Conservation (phyloP, 2,329 filamentous ascomycete species). For the Fusarium dlaminii region DNA sequence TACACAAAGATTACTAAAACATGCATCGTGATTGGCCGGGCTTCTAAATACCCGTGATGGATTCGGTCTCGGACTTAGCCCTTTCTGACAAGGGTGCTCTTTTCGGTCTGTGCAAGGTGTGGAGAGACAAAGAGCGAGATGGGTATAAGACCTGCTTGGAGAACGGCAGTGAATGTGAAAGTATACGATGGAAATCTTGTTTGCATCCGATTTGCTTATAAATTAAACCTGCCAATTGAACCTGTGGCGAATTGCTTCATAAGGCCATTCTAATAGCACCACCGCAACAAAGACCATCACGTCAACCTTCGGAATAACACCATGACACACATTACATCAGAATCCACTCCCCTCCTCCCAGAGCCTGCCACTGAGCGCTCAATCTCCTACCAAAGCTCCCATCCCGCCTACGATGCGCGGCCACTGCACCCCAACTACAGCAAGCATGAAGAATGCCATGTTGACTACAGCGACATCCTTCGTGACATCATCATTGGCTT, state of each 20-base stretch:
- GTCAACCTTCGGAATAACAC: neutral
- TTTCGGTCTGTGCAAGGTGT: slow-evolving; percentile 14
- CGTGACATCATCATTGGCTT: slow-evolving; percentile 79
- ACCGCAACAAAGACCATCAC: neutral
- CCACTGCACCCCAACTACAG: slow-evolving; percentile 37
- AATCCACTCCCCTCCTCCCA: slow-evolving; percentile 47
- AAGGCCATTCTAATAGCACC: neutral
- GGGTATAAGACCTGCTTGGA: slow-evolving; percentile 26
- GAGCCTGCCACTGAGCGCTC: slow-evolving; percentile 45
- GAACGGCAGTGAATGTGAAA: neutral
- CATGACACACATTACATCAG: slow-evolving; percentile 42
- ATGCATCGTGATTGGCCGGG: slow-evolving; percentile 43
- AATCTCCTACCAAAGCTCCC: slow-evolving; percentile 35
- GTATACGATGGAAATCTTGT: neutral
- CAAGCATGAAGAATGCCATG: slow-evolving; percentile 40
- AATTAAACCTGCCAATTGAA: neutral
- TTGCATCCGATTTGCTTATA: neutral
- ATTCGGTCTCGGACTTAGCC: slow-evolving; percentile 20
- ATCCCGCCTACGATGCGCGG: slow-evolving; percentile 23
- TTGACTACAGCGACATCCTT: slow-evolving; percentile 57
- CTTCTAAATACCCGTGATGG: neutral
- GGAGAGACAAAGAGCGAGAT: slow-evolving; percentile 23
- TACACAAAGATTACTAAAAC: slow-evolving; percentile 49
- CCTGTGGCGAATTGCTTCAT: slow-evolving; percentile 8
- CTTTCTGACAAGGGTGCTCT: slow-evolving; percentile 15